Base-by-base conservation (phyloP, 1,284 basidiomycete genomes). In the Ganoderma boninense region DNA sequence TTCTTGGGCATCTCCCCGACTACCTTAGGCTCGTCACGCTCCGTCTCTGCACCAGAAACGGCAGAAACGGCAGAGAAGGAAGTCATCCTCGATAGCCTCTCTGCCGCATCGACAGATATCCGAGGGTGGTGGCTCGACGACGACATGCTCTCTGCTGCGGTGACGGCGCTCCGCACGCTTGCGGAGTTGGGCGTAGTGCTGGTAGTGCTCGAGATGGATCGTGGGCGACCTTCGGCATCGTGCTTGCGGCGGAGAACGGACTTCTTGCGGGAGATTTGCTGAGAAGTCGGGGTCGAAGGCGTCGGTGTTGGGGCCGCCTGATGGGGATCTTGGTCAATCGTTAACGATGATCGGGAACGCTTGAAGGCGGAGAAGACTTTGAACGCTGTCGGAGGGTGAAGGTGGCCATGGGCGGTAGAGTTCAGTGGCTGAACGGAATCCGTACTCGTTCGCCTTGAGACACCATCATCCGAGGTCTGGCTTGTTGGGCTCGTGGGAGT, bases 361-460 rank as follows among this genome's bases (percentile, higher is more conserved):
- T 88, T 92, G 79, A 93, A 92, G 6, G 86, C 87, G 26, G 83
- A 81, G 67, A 90, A 84, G 71, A 92, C 88, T 77, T 87, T 92
- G 82, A 90, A 91, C 7, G 87, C 89, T 2, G 86, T 86, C 7
- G 90, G 87, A 14, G 87, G 83, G 71, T 86, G 85, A 18, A 62
- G 64, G 29, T 73, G 71, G 29, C 49, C 59, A 13, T 67, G 71
- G 1, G 71, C 61, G 23, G 2, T 78, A 74, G 26, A 79, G 73
- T 23, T 78, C 76, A 35, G 57, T 3, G 23, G 49, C 40, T 62
- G 60, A 8, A 84, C 81, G 49, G 83, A 78, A 71, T 92, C 90
- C 42, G 87, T 71, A 72, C 86, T 90, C 20, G 87, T 87, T 68
- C 87, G 73, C 16, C 82, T 79, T 4, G 84, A 75, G 84, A 82